Evolutionary conservation across 2,329 filamentous ascomycete genomes (phyloP).

Genomic region (Ascochyta rabiei): DNA sequence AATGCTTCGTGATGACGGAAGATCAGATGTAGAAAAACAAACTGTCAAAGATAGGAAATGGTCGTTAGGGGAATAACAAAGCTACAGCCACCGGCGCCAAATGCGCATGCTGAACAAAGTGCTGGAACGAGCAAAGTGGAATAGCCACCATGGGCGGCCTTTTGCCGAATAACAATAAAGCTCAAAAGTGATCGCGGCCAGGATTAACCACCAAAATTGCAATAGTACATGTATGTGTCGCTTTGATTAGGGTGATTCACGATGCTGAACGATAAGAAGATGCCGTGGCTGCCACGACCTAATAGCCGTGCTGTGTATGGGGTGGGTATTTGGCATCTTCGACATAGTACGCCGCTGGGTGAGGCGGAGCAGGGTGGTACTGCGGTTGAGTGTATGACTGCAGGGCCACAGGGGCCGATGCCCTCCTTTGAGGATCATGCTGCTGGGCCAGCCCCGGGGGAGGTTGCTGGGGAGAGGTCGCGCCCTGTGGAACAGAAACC

Average conservation of each 20-base stretch:
- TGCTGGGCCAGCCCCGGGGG: constrained; percentile 23
- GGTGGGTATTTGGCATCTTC: constrained; percentile 37
- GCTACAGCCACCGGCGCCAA: neutral
- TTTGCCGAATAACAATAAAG: constrained; percentile 18
- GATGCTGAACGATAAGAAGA: neutral
- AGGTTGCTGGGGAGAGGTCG: constrained; percentile 23
- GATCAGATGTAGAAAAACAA: neutral
- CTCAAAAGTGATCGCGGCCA: constrained; percentile 26
- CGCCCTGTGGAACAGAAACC: constrained; percentile 23
- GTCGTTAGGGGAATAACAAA: constrained; percentile 1
- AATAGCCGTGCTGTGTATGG: constrained; percentile 9
- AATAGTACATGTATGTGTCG: constrained; percentile 17
- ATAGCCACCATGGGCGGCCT: constrained; percentile 9
- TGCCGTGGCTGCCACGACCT: neutral
- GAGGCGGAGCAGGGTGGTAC: constrained; percentile 30
- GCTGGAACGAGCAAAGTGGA: neutral
- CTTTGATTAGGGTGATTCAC: constrained; percentile 6
- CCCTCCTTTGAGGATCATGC: constrained; percentile 35
- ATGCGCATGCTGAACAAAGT: neutral
- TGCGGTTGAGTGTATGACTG: constrained; percentile 30
- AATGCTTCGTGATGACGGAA: neutral
- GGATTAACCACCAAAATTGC: constrained; percentile 21
- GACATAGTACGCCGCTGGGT: constrained; percentile 39
- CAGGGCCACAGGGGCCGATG: constrained; percentile 40
- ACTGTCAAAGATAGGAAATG: neutral